A percentile compares a stretch with the other conserved stretches of the same genome.
These are phyloP conservation scores for Graphiopsis chlorocephala DNA, from an alignment of 2,329 filamentous ascomycete species.

Conservation along the genomic window DNA sequence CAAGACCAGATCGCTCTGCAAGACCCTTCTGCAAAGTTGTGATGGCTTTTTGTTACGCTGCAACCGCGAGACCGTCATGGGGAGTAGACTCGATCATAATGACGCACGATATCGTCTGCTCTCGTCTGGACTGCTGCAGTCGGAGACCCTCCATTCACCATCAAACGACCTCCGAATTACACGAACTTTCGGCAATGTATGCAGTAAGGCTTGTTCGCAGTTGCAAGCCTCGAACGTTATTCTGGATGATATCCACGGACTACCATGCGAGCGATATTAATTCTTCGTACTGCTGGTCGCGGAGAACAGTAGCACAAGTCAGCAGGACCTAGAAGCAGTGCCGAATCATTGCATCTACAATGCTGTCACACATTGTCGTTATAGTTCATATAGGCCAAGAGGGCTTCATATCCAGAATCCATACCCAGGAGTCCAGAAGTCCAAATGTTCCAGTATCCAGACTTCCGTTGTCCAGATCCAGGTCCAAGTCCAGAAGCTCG, in stretches of 20 bases:
- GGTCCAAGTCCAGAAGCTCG: background rate
- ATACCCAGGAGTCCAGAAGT: background rate
- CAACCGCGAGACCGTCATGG: background rate
- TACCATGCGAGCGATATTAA: background rate
- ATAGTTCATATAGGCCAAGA: background rate
- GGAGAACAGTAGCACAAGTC: background rate
- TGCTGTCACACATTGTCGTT: background rate
- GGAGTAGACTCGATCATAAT: background rate
- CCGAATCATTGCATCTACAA: background rate
- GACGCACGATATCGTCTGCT: background rate
- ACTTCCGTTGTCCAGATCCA: too few species aligned
- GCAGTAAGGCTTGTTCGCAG: background rate
- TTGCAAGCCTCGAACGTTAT: background rate
- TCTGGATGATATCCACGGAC: background rate
- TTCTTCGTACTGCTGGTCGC: background rate
- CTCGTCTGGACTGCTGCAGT: background rate
- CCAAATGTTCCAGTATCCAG: background rate
- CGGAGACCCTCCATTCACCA: background rate
- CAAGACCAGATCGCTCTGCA: background rate
- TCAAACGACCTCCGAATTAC: background rate
- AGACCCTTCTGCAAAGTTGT: background rate
- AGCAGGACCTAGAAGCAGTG: background rate
- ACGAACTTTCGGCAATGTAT: background rate
- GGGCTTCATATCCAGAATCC: background rate
- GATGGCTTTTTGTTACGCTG: background rate